Conservation (phyloP, 257 asterid genomes). For the Haberlea rhodopensis region DNA sequence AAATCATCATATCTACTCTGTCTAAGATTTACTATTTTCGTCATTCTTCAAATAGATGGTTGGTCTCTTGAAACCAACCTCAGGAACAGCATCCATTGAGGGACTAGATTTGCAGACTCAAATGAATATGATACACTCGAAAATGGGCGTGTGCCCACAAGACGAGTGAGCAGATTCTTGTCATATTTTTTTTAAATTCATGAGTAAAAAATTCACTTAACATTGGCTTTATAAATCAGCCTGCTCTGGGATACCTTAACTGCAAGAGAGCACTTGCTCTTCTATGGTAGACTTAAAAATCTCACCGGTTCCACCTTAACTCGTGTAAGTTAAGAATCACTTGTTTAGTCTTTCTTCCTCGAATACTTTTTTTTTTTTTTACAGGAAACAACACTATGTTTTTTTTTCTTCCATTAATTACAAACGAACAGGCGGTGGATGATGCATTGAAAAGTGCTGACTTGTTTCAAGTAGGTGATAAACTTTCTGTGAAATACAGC, state of each 20-base stretch:
- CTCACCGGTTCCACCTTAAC: not conserved
- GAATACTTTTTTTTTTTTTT: not conserved
- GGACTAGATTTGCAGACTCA: not conserved
- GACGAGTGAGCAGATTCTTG: not conserved
- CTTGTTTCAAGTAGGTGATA: not conserved
- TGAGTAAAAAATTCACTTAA: not conserved
- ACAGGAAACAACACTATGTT: not conserved
- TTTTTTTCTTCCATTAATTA: not conserved
- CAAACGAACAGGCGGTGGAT: slow-evolving; percentile 12
- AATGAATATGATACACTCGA: slow-evolving; percentile 4
- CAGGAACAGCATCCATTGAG: not conserved
- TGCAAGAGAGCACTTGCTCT: slow-evolving; percentile 6
- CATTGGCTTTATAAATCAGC: not conserved
- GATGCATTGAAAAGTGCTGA: not conserved
- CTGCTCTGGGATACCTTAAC: slow-evolving; percentile 3
- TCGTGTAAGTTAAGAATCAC: not conserved
- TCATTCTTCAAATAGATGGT: not conserved
- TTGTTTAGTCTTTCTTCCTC: not conserved
- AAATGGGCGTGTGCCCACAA: slow-evolving; percentile 4
- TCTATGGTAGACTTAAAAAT: not conserved
- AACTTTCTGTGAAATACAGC: slow-evolving; percentile 25
- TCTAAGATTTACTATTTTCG: not conserved
- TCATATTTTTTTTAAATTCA: not conserved
- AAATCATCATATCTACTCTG: not conserved
- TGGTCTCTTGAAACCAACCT: slow-evolving; percentile 10